These are phyloP conservation scores for Pterulicium gracile DNA, from an alignment of 1,284 basidiomycete species.

Conservation along the genomic window DNA sequence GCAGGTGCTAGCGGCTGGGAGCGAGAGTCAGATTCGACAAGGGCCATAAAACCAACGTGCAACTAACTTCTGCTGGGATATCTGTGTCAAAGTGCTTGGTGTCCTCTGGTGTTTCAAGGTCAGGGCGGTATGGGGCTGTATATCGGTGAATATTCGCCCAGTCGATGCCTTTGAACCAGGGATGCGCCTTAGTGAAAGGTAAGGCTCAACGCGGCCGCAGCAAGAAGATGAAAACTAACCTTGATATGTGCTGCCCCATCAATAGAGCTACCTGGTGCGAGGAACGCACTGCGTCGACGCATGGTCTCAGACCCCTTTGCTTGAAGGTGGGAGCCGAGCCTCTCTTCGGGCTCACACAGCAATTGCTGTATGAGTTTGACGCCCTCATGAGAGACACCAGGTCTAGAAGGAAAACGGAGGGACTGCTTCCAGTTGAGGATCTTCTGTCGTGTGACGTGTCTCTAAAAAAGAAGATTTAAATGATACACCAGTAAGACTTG, in stretches of 20 bases:
- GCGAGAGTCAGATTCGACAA: slow-evolving; percentile 18
- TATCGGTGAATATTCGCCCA: slow-evolving; percentile 75
- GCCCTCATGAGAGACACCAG: slow-evolving; percentile 77
- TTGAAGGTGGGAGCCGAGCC: slow-evolving; percentile 69
- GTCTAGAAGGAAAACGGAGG: slow-evolving; percentile 79
- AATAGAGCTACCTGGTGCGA: slow-evolving; percentile 38
- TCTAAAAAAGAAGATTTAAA: slow-evolving; percentile 26
- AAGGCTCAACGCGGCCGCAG: slow-evolving; percentile 11
- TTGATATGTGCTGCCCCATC: slow-evolving; percentile 89
- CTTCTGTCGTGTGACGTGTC: slow-evolving; percentile 85
- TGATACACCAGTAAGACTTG: not conserved
- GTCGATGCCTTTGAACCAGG: slow-evolving; percentile 82
- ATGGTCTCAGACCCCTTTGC: slow-evolving; percentile 61
- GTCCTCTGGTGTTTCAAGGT: slow-evolving; percentile 70
- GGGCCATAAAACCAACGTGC: slow-evolving; percentile 15
- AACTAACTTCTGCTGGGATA: slow-evolving; percentile 78
- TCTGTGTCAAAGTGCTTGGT: slow-evolving; percentile 89
- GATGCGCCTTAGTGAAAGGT: slow-evolving; percentile 49
- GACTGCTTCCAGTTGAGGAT: slow-evolving; percentile 89
- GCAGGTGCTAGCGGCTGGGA: slow-evolving; percentile 79
- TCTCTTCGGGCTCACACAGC: slow-evolving; percentile 90
- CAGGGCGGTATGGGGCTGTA: slow-evolving; percentile 81
- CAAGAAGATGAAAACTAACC: slow-evolving; percentile 28
- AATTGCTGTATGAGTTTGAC: slow-evolving; percentile 80
- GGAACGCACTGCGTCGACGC: slow-evolving; percentile 66